Evolutionary conservation across 2,329 filamentous ascomycete species (phyloP).

Genomic region (Aphanocladium album): DNA sequence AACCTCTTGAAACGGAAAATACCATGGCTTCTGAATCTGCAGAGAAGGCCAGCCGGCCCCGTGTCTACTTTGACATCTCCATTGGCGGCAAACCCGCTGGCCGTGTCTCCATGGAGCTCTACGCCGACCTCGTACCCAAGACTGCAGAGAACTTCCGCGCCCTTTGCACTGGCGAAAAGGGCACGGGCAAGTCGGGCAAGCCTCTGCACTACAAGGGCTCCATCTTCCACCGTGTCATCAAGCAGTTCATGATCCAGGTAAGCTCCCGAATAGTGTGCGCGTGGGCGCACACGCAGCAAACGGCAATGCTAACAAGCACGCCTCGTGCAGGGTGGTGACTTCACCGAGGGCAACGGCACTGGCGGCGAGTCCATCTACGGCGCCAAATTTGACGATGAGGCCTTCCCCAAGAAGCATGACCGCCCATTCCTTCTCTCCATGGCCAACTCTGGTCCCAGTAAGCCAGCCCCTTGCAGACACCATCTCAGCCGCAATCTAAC

Average conservation of each 20-base stretch:
- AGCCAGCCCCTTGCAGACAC: conserved; percentile 21
- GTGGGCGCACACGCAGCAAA: not conserved
- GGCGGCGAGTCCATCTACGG: conserved; percentile 97
- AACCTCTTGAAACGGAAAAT: not conserved
- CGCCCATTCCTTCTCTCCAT: conserved; percentile 92
- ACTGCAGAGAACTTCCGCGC: conserved; percentile 95
- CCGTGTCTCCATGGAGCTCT: conserved; percentile 82
- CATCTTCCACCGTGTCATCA: conserved; percentile 93
- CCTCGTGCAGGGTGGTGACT: conserved; percentile 78
- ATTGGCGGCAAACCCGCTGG: conserved; percentile 70
- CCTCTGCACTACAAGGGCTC: conserved; percentile 91
- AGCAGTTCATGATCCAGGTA: conserved; percentile 84
- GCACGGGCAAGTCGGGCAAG: conserved; percentile 72
- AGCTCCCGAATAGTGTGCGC: not conserved
- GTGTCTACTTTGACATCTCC: conserved; percentile 90
- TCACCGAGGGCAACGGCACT: conserved; percentile 89
- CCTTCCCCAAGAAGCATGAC: conserved; percentile 87
- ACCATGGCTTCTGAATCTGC: conserved; percentile 38
- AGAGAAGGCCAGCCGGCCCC: conserved; percentile 55
- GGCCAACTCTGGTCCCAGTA: conserved; percentile 93
- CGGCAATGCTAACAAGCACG: not conserved
- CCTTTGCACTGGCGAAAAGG: conserved; percentile 94
- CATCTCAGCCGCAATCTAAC: conserved; percentile 3
- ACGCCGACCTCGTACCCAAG: conserved; percentile 75
- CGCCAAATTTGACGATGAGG: conserved; percentile 95